These are phyloP conservation scores for Fusarium tricinctum DNA, from an alignment of 2,329 filamentous ascomycete genomes.

Conservation along the genomic window DNA sequence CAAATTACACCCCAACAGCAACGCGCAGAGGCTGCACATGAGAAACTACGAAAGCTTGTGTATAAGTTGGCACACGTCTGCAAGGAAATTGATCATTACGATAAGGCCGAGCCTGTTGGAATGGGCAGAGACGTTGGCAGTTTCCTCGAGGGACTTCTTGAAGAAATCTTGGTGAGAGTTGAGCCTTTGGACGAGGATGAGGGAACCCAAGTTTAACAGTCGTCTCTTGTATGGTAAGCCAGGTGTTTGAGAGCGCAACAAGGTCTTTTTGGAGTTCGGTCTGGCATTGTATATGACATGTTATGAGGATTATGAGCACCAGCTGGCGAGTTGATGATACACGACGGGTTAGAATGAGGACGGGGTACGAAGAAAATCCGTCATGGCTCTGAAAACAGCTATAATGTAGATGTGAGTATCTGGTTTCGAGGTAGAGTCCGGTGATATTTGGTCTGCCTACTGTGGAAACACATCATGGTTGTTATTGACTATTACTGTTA, in stretches of 20 bases:
- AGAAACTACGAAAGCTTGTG: constrained; percentile 84
- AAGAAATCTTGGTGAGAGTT: constrained; percentile 92
- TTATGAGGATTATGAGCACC: constrained; percentile 33
- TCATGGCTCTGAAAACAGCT: constrained; percentile 12
- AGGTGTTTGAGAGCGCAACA: constrained; percentile 16
- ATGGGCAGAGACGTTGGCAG: constrained; percentile 93
- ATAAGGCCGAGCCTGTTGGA: constrained; percentile 87
- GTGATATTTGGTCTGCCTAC: constrained; percentile 4
- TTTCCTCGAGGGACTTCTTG: constrained; percentile 91
- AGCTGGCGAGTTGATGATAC: constrained; percentile 19
- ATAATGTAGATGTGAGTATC: constrained; percentile 15
- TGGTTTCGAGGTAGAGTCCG: constrained; percentile 10
- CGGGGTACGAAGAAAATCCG: constrained; percentile 18
- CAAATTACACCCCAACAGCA: constrained; percentile 73
- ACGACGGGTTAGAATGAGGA: constrained; percentile 16
- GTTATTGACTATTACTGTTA: neutral
- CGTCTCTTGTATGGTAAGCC: neutral
- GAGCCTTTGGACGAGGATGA: constrained; percentile 87
- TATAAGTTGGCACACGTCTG: constrained; percentile 87
- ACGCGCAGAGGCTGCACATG: constrained; percentile 79
- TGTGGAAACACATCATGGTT: constrained; percentile 4
- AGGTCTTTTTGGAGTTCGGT: constrained; percentile 36
- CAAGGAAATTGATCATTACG: constrained; percentile 89
- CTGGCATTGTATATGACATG: constrained; percentile 36
- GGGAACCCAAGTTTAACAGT: constrained; percentile 38